Evolutionary conservation across 1,139 yeast genomes (phyloP).

Genomic region (Scheffersomyces parashehatae): DNA sequence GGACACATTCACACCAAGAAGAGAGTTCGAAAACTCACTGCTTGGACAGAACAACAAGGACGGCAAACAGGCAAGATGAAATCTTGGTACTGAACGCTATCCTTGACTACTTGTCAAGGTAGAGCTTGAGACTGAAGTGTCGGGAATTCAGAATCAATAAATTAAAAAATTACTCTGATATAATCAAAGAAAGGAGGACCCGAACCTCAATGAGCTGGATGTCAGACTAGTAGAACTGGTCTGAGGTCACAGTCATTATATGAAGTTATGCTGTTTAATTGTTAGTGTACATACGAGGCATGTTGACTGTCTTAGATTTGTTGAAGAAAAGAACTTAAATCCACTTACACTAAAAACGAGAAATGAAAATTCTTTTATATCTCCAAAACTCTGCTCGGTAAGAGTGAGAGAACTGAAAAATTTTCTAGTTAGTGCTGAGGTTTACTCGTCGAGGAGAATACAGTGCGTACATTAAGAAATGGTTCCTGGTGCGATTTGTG

Average conservation of each 20-base stretch:
- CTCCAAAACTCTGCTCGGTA: constrained; percentile 1
- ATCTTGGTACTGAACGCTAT: too few species aligned
- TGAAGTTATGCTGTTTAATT: constrained; percentile 5
- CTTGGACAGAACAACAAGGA: too few species aligned
- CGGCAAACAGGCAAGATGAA: too few species aligned
- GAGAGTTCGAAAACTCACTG: too few species aligned
- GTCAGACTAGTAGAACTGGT: neutral
- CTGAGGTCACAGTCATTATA: neutral
- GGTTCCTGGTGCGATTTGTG: too few species aligned
- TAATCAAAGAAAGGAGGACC: constrained; percentile 57
- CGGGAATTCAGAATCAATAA: constrained; percentile 74
- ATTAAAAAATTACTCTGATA: constrained; percentile 26
- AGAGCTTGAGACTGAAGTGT: constrained; percentile 69
- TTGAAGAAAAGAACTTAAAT: constrained; percentile 12
- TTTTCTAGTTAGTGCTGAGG: neutral
- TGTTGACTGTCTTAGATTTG: constrained; percentile 32
- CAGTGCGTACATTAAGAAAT: neutral
- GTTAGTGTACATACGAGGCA: constrained; percentile 55
- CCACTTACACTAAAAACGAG: constrained; percentile 2
- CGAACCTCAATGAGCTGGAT: constrained; percentile 54
- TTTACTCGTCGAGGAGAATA: neutral
- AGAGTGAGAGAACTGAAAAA: constrained; percentile 7
- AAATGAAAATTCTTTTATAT: constrained; percentile 7
- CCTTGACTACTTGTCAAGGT: constrained; percentile 3
- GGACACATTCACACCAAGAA: too few species aligned